phyloP scores from a whole-genome alignment of 2,329 filamentous ascomycete genomes.

The Epichloe gansuensis region DNA sequence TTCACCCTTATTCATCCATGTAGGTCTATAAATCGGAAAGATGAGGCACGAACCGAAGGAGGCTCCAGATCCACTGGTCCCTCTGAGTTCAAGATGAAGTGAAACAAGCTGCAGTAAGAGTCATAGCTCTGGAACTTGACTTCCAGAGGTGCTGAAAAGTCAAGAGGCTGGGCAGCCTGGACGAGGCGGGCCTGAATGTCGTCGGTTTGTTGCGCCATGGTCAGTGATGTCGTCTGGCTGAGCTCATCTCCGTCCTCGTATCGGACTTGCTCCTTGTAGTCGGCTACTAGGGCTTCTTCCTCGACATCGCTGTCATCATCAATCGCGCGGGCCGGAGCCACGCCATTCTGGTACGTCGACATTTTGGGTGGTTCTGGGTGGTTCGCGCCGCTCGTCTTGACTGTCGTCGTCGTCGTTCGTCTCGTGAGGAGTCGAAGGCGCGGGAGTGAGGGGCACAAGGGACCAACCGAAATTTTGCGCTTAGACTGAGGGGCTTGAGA shows the following conservation, averaged over 20 bases:
- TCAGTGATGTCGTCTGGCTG: conserved; percentile 59
- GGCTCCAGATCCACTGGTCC: conserved; percentile 96
- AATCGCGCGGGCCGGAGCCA: conserved; percentile 45
- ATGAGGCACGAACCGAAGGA: conserved; percentile 60
- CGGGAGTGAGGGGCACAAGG: conserved; percentile 17
- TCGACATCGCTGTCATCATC: conserved; percentile 87
- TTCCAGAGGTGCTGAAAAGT: conserved; percentile 91
- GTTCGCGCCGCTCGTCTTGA: conserved; percentile 18
- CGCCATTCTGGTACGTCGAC: conserved; percentile 51
- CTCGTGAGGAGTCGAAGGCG: conserved; percentile 12
- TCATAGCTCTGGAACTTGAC: conserved; percentile 99
- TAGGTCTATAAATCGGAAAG: background rate
- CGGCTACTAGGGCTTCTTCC: conserved; percentile 89
- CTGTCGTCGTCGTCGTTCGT: conserved; percentile 13
- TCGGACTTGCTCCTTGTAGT: conserved; percentile 93
- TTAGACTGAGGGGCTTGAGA: conserved; percentile 14
- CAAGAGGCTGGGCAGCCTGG: conserved; percentile 85
- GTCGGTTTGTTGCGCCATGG: conserved; percentile 63
- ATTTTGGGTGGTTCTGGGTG: conserved; percentile 28
- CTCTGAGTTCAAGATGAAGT: conserved; percentile 98
- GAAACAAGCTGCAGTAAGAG: conserved; percentile 97
- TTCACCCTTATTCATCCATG: background rate
- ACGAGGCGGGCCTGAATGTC: conserved; percentile 88
- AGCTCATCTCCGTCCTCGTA: conserved; percentile 79
- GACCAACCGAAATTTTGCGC: conserved; percentile 23